Conservation (phyloP, 2,329 filamentous ascomycete species). For the Xylariaceae sp. region DNA sequence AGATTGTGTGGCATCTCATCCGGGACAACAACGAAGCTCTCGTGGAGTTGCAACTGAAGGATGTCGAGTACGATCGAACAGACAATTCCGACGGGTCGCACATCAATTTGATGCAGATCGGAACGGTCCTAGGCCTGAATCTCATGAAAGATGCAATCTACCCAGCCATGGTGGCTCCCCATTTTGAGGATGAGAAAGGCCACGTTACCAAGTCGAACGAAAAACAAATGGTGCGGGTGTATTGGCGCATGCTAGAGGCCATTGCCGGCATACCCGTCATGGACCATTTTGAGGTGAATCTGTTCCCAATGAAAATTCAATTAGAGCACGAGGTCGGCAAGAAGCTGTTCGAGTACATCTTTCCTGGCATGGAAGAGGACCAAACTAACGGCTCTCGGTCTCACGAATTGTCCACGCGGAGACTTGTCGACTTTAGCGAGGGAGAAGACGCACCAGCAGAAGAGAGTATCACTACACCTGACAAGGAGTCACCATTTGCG, state of each 20-base stretch:
- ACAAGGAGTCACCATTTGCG: constrained; percentile 53
- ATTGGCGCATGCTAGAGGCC: constrained; percentile 97
- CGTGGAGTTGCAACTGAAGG: constrained; percentile 87
- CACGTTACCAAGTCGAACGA: constrained; percentile 54
- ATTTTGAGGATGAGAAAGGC: constrained; percentile 65
- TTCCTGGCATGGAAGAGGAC: constrained; percentile 74
- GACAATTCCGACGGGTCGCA: constrained; percentile 98
- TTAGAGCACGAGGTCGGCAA: constrained; percentile 90
- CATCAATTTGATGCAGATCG: constrained; percentile 85
- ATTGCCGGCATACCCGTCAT: constrained; percentile 97
- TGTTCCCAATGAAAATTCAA: constrained; percentile 92
- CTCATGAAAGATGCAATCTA: constrained; percentile 88
- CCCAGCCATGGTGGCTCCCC: constrained; percentile 92
- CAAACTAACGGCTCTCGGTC: constrained; percentile 35
- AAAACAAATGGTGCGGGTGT: constrained; percentile 84
- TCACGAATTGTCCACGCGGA: constrained; percentile 59
- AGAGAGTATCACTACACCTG: constrained; percentile 25
- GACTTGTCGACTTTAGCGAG: constrained; percentile 42
- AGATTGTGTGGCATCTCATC: constrained; percentile 97
- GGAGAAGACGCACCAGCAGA: constrained; percentile 47
- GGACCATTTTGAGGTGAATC: constrained; percentile 91
- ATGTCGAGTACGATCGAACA: constrained; percentile 89
- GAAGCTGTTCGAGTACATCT: constrained; percentile 94
- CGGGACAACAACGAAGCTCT: constrained; percentile 82
- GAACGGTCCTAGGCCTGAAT: constrained; percentile 84